A percentile compares a stretch with the other conserved stretches of the same genome.
Evolutionary conservation across 257 asterid species (phyloP).

Genomic region (Solanum corneliomulleri): DNA sequence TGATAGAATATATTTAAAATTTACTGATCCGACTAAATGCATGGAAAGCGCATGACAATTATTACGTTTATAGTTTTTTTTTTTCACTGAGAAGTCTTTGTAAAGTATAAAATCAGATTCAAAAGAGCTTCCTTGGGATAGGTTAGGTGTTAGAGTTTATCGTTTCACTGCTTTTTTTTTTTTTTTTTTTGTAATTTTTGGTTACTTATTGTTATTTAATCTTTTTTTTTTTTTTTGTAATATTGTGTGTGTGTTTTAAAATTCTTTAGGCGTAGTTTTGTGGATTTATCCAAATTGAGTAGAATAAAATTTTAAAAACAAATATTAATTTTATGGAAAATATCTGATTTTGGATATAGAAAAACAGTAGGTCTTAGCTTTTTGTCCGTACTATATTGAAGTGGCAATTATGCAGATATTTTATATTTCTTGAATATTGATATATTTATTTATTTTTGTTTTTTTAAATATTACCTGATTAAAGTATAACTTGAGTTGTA

Average conservation of each 20-base stretch:
- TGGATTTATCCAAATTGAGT: not conserved
- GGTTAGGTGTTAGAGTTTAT: not conserved
- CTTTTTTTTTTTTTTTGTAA: too few species aligned
- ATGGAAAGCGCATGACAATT: not conserved
- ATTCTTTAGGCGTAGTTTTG: not conserved
- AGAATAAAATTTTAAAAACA: not conserved
- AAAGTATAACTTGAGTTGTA: not conserved
- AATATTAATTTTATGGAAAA: not conserved
- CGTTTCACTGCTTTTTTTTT: not conserved
- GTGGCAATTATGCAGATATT: not conserved
- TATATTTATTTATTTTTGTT: too few species aligned
- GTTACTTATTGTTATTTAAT: not conserved
- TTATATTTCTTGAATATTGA: not conserved
- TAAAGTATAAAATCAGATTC: not conserved
- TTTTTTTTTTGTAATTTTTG: not conserved
- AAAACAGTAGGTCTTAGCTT: not conserved
- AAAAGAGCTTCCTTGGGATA: not conserved
- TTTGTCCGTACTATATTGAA: not conserved
- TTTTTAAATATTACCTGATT: not conserved
- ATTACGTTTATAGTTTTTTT: not conserved
- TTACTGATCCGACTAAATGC: not conserved
- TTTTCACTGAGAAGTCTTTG: not conserved
- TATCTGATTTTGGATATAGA: not conserved
- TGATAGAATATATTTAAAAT: not conserved
- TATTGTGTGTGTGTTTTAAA: too few species aligned